Conservation (phyloP, 2,329 filamentous ascomycete species). For the Mollisiaceae sp. region DNA sequence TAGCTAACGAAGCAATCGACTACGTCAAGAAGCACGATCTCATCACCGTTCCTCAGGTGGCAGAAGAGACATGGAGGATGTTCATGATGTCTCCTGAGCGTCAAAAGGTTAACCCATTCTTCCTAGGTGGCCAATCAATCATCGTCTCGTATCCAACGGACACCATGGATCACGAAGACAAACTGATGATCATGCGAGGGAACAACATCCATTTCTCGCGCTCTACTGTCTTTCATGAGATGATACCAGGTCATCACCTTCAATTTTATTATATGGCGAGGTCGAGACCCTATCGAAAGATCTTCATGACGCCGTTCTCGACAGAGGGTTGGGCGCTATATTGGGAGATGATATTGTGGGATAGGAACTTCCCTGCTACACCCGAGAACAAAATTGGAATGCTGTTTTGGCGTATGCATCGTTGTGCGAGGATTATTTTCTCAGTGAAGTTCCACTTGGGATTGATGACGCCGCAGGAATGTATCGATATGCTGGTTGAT, state of each 20-base stretch:
- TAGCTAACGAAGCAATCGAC: constrained; percentile 55
- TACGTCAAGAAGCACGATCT: constrained; percentile 60
- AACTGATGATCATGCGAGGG: constrained; percentile 64
- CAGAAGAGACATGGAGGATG: constrained; percentile 59
- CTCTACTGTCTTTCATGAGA: constrained; percentile 65
- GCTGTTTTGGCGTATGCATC: constrained; percentile 67
- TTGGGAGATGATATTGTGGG: constrained; percentile 65
- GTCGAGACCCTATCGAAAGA: constrained; percentile 52
- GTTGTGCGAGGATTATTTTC: constrained; percentile 63
- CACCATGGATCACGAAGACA: constrained; percentile 57
- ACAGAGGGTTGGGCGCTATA: constrained; percentile 67
- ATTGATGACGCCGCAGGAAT: constrained; percentile 57
- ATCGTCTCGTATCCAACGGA: constrained; percentile 61
- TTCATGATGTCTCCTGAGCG: constrained; percentile 59
- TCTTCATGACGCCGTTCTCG: constrained; percentile 63
- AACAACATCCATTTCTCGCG: constrained; percentile 63
- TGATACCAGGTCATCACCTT: constrained; percentile 63
- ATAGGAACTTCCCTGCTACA: constrained; percentile 54
- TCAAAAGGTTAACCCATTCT: constrained; percentile 64
- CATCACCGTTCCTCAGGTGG: constrained; percentile 59
- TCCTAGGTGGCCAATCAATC: constrained; percentile 59
- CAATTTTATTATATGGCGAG: constrained; percentile 56
- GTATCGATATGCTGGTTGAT: constrained; percentile 60
- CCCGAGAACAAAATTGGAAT: constrained; percentile 61
- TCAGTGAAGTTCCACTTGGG: constrained; percentile 63